phyloP scores from a whole-genome alignment of 768 basidiomycete species.

The Infundibulicybe gibba region DNA sequence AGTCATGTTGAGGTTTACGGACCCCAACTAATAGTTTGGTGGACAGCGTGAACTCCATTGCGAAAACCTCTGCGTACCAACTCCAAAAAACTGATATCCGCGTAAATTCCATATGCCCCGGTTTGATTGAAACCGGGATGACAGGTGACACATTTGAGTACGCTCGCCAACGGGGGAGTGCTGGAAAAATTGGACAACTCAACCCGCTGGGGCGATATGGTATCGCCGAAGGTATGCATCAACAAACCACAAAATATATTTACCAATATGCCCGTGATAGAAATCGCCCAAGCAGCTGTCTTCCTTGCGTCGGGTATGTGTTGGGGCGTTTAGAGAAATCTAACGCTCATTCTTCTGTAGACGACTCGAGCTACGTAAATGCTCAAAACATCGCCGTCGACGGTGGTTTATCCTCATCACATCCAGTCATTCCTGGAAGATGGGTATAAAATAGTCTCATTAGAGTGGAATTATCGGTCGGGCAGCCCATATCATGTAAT shows the following conservation, averaged over 20 bases:
- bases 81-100: slow-evolving; percentile 81
- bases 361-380: slow-evolving; percentile 90
- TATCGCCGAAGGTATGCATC: slow-evolving; percentile 79
- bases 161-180: slow-evolving; percentile 74
- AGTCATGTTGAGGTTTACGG: slow-evolving; percentile 23
- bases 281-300: slow-evolving; percentile 82
- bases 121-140: slow-evolving; percentile 93
- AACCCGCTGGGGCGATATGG: slow-evolving; percentile 83
- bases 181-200: slow-evolving; percentile 74
- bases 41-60: slow-evolving; percentile 80
- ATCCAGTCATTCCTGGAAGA: slow-evolving; percentile 76
- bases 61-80: slow-evolving; percentile 78
- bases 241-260: no score
- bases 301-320: slow-evolving; percentile 83
- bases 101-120: slow-evolving; percentile 88
- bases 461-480: not conserved
- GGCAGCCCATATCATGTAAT: not conserved
- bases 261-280: slow-evolving; percentile 32
- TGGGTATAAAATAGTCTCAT: slow-evolving; percentile 38
- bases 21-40: not conserved
- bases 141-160: slow-evolving; percentile 72
- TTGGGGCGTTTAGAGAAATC: not conserved
- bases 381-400: slow-evolving; percentile 86
- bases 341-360: slow-evolving; percentile 29
- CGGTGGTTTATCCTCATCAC: slow-evolving; percentile 78